A percentile compares a stretch with the other conserved stretches of the same genome.
phyloP scores from a whole-genome alignment of 371 early-diverging fungal species.

The Zychaea mexicana region DNA sequence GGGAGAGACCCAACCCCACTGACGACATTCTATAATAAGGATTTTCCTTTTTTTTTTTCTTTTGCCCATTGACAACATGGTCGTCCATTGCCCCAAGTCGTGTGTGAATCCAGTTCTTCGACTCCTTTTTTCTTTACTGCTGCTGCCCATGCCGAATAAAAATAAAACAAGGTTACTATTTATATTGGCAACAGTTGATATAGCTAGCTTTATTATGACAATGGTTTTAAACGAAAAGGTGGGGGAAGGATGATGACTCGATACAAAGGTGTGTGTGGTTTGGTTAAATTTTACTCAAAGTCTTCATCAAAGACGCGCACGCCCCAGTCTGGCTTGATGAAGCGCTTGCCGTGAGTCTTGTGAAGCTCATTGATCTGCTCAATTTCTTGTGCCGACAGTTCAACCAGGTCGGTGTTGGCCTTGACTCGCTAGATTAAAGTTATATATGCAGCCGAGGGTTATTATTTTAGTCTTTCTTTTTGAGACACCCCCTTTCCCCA shows the following conservation, averaged over 20 bases:
- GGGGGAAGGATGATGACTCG: too few relatives aligned
- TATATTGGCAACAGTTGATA: not conserved
- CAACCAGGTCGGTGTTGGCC: slow-evolving; percentile 43
- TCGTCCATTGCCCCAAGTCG: too few relatives aligned
- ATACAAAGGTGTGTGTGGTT: too few relatives aligned
- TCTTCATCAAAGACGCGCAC: slow-evolving; percentile 45
- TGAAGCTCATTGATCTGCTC: slow-evolving; percentile 41
- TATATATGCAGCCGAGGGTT: not conserved
- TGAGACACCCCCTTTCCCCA: not conserved
- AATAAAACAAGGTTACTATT: too few relatives aligned
- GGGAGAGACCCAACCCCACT: slow-evolving; percentile 2
- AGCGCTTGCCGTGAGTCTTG: slow-evolving; percentile 32
- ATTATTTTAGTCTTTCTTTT: too few relatives aligned
- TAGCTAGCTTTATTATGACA: slow-evolving; percentile 1
- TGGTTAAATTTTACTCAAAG: slow-evolving; percentile 15
- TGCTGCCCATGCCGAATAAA: not conserved
- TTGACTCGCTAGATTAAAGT: slow-evolving; percentile 33
- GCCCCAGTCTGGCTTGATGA: slow-evolving; percentile 41
- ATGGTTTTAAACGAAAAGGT: too few relatives aligned
- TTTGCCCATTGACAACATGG: slow-evolving; percentile 9
- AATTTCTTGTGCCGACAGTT: slow-evolving; percentile 42
- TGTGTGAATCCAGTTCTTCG: not conserved
- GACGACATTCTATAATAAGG: slow-evolving; percentile 2
- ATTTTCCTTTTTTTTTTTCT: not conserved
- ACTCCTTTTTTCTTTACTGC: not conserved